Evolutionary conservation across 176 grass and related monocot species (phyloP), one percentile per base, ranked within the genome.

Genomic region (Phoenix dactylifera): DNA sequence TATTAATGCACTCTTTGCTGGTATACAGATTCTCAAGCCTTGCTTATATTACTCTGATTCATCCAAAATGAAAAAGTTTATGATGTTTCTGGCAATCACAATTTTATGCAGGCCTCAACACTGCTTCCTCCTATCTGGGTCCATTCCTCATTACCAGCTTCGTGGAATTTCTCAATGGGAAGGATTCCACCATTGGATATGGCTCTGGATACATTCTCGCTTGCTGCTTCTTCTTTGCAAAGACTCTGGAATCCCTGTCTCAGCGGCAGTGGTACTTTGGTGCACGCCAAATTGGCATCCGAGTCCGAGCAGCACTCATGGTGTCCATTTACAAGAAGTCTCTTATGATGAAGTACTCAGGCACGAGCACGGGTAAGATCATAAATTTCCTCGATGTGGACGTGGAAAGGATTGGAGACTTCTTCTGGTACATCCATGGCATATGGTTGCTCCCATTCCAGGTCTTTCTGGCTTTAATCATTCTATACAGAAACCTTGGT

Each of bases 191-290:
- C 50, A 63, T 29, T 57, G 82, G 71, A 16, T 50, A 73, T 51
- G 26, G 64, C 64, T 63, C 30, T 59, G 90, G 85, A 7, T 89
- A 81, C 63, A 49, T 76, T 39, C 79, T 95, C 22, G 79, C 82
- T 50, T 75, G 76, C 60, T 24, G 83, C 22, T 95, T 95, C 79
- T 83, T 95, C 55, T 51, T 79, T 67, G 77, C 85, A 28, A 95
- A 95, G 74, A 95, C 77, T 18, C 68, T 89, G 26, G 90, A 95
- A 62, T 89, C 90, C 3, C 82, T 95, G 39, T 86, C 90, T 50
- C 90, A 95, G 70, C 51, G 90, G 56, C 90, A 95, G 54, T 89
- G 85, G 82, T 95, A 95, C 52, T 95, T 95, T 20, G 85, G 90
- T 0, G 76, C 90, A 2, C 79, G 85, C 19, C 83, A 79, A 72